Evolutionary conservation across 2,329 filamentous ascomycete species (phyloP).

Genomic region (Cryphonectria radicalis): DNA sequence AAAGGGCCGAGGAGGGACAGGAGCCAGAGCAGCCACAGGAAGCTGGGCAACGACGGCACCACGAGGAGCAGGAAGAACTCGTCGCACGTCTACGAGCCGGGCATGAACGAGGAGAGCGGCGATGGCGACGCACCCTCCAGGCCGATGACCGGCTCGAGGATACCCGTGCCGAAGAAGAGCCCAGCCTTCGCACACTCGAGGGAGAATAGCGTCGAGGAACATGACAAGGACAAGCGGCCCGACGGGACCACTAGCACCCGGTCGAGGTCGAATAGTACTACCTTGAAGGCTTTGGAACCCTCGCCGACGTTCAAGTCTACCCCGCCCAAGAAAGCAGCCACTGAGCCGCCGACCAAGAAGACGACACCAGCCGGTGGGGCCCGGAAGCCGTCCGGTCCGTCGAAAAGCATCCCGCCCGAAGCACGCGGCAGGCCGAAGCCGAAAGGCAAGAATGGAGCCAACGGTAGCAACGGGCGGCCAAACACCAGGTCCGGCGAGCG

Average conservation of each 20-base stretch:
- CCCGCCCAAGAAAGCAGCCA: constrained; percentile 46
- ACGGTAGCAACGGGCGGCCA: constrained; percentile 57
- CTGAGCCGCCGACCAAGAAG: constrained; percentile 62
- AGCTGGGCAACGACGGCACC: constrained; percentile 38
- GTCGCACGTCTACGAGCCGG: constrained; percentile 40
- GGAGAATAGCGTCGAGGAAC: constrained; percentile 55
- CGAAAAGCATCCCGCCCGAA: constrained; percentile 46
- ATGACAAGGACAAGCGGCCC: constrained; percentile 65
- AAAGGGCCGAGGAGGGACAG: constrained; percentile 48
- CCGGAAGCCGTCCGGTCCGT: constrained; percentile 51
- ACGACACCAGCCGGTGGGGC: constrained; percentile 35
- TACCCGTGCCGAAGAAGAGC: constrained; percentile 83
- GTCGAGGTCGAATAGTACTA: constrained; percentile 66
- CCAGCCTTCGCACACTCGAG: constrained; percentile 73
- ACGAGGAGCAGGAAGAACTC: constrained; percentile 53
- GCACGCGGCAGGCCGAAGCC: constrained; percentile 68
- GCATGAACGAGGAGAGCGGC: constrained; percentile 57
- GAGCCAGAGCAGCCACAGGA: constrained; percentile 42
- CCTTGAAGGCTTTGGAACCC: constrained; percentile 62
- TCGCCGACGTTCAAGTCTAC: constrained; percentile 37
- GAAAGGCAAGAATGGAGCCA: constrained; percentile 64
- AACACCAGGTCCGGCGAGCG: constrained; percentile 66
- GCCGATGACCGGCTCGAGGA: constrained; percentile 73
- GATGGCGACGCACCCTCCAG: constrained; percentile 56
- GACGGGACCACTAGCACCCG: constrained; percentile 66